Conservation (phyloP, 768 basidiomycete genomes). For the Collybia nuda region DNA sequence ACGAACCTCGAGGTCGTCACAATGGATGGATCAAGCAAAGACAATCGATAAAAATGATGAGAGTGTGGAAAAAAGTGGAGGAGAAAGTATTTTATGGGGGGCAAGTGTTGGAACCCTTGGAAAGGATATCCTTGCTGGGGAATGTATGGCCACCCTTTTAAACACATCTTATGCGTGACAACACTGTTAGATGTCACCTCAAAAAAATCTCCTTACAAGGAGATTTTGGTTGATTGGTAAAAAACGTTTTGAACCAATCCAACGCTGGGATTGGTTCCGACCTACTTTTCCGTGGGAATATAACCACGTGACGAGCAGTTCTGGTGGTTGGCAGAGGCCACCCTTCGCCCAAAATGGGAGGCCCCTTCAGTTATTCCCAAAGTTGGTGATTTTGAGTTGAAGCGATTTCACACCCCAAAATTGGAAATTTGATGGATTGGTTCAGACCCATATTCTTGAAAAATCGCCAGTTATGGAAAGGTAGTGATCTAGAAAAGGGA, state of each 20-base stretch:
- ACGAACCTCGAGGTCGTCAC: conserved; percentile 14
- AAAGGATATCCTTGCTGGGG: conserved; percentile 12
- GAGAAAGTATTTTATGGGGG: not conserved
- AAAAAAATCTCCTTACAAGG: conserved; percentile 14
- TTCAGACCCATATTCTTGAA: conserved; percentile 18
- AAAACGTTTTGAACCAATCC: conserved; percentile 17
- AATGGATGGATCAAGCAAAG: conserved; percentile 10
- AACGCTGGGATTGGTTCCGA: conserved; percentile 26
- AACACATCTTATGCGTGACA: conserved; percentile 13
- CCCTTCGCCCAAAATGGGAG: conserved; percentile 6
- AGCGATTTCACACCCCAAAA: not conserved
- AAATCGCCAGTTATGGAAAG: conserved; percentile 6
- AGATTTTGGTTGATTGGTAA: conserved; percentile 16
- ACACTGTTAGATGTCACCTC: conserved; percentile 14
- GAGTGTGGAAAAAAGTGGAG: conserved; percentile 1
- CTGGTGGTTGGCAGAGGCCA: conserved; percentile 9
- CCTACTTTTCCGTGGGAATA: conserved; percentile 23
- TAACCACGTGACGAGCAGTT: conserved; percentile 2
- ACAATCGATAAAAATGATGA: not conserved
- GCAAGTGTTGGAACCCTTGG: conserved; percentile 5
- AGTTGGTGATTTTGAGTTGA: conserved; percentile 10
- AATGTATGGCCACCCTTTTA: conserved; percentile 14
- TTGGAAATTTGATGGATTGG: conserved; percentile 18
- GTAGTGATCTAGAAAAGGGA: not conserved
- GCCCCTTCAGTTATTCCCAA: conserved; percentile 7